Percentiles rank a stretch among this genome's conserved stretches.
Evolutionary conservation across 2,329 filamentous ascomycete genomes (phyloP).

Genomic region (Exophiala calicioides): DNA sequence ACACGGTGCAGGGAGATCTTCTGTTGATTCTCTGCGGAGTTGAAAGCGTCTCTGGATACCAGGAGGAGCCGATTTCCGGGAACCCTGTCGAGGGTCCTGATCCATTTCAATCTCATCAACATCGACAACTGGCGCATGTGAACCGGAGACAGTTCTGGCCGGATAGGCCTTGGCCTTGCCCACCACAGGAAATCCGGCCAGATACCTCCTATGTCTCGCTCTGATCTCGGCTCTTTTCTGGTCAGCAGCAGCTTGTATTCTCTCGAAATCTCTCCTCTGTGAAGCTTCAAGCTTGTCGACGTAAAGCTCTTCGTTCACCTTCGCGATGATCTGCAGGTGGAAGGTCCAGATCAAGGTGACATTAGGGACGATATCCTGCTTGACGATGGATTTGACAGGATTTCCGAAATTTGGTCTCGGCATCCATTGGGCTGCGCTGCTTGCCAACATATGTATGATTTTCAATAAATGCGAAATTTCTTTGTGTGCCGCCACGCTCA

Average conservation of each 20-base stretch:
- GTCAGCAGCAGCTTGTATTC: background rate
- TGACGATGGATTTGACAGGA: conserved; percentile 20
- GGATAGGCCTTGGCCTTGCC: background rate
- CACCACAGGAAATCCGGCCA: too few species aligned
- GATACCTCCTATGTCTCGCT: background rate
- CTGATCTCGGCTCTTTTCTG: conserved; percentile 4
- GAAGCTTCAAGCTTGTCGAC: conserved; percentile 6
- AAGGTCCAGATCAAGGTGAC: conserved; percentile 12
- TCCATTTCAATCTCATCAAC: conserved; percentile 22
- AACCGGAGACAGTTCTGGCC: background rate
- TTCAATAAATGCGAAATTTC: conserved; percentile 17
- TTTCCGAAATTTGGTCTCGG: conserved; percentile 17
- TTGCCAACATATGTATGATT: conserved; percentile 5
- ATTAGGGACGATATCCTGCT: conserved; percentile 13
- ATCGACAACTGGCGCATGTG: conserved; percentile 11
- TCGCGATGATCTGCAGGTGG: conserved; percentile 1
- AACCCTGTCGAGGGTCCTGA: too few species aligned
- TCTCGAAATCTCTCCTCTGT: conserved; percentile 8
- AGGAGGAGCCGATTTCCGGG: too few species aligned
- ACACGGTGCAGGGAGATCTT: conserved; percentile 24
- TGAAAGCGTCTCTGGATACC: conserved; percentile 5
- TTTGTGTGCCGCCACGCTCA: conserved; percentile 10
- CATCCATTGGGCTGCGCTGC: conserved; percentile 13
- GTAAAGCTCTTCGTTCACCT: background rate
- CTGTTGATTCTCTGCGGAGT: conserved; percentile 12